Base-by-base conservation (phyloP, 257 asterid genomes). In the Cruciata laevipes region DNA sequence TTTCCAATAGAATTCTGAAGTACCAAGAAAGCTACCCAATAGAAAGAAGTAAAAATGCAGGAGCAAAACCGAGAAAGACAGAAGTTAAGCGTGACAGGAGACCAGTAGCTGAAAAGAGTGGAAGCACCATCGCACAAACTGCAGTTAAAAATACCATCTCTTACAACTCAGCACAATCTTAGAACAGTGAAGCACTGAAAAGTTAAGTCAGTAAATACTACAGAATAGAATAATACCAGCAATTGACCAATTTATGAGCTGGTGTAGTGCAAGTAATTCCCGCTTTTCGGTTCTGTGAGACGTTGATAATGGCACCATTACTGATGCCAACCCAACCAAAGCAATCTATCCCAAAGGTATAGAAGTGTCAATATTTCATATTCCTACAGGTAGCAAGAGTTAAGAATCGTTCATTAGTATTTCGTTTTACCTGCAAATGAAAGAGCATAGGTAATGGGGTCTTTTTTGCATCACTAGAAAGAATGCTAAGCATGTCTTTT, bases 41-140 rank as follows among this genome's bases (percentile, higher is more conserved):
- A 20, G 97, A 94, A 56, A 94, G 88, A 65, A 94, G 89, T 78
- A 94, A 91, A 79, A 90, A 94, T 21, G 99, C 81, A 21, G 99
- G 99, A 33, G 97, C 99, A 71, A 93, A 89, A 67, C 99, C 97
- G 38, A 94, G 95, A 84, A 77, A 90, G 69, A 90, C 85, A 73
- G 97, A 88, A 78, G 83, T 85, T 63, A 94, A 92, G 75, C 99
- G 85, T 57, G 96, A 83, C 72, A 94, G 78, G 79, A 86, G 77
- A 73, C 86, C 87, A 66, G 86, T 69, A 53, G 89, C 76, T 27
- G 99, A 94, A 77, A 94, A 88, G 61, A 94, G 95, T 40, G 99
- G 99, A 71, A 94, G 95, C 77, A 83, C 81, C 85, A 90, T 71
- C 8, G 99, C 85, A 59, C 86, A 78, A 31, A 92, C 97, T 90